Base-by-base conservation (phyloP, 2,329 filamentous ascomycete species). In the Zalaria sp. region DNA sequence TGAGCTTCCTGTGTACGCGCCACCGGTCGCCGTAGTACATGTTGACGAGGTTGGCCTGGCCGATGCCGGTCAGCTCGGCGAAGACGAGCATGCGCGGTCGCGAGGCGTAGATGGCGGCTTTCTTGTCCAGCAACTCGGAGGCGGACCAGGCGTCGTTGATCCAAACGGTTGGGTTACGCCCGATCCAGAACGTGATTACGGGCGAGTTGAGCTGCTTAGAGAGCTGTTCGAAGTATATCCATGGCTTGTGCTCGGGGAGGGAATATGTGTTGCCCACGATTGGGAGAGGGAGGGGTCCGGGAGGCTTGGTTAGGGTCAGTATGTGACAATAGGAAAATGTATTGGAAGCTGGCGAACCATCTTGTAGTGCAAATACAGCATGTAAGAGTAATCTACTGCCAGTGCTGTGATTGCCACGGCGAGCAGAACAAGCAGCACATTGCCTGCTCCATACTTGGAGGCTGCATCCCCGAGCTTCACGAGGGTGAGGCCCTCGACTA, bases 161-260 rank as follows among this genome's bases (percentile, higher is more conserved):
- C 43, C 68, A 57, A 8, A 71, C 46, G 2, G 65, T 67, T 3
- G 66, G 66, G 5, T 56, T 60, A 6, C 65, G 56, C 0, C 66
- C 66, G 25, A 68, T 62, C 66, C 65, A 69, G 48, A 69, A 61
- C 2, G 67, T 69, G 49, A 66, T 67, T 25, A 69, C 65, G 1
- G 65, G 65, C 7, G 44, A 48, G 4, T 65, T 64, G 47, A 67
- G 66, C 10, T 38, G 47, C 43, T 63, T 60, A 7, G 63, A 62
- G 57, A 65, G 65, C 38, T 59, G 52, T 48, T 68, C 57, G 51
- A 69, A 63, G 38, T 61, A 56, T 25, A 64, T 48, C 61, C 61
- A 65, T 35, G 59, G 59, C 46, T 60, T 57, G 10, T 47, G 47
- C 3, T 52, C 46, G n/a, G 49, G 59, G 35, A 64, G 49, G 32